These are phyloP conservation scores for Mesembryanthemum crystallinum DNA, from an alignment of 148 eudicot genomes.

Conservation along the genomic window DNA sequence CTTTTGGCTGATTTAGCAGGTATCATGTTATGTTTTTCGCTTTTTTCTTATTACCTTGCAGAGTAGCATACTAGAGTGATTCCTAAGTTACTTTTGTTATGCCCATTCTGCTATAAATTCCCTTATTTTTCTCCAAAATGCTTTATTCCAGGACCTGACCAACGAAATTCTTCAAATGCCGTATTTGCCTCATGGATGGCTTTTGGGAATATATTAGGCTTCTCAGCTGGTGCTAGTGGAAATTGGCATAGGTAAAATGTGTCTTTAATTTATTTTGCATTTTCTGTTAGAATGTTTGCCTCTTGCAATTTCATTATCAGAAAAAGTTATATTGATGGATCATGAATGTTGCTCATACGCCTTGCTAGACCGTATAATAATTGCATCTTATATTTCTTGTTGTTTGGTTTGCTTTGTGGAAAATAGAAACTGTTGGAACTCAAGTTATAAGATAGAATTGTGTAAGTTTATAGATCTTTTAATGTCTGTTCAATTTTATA, in stretches of 20 bases:
- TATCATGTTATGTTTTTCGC: slow-evolving; percentile 14
- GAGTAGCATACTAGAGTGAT: background rate
- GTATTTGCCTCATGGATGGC: slow-evolving; percentile 98
- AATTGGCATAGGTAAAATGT: slow-evolving; percentile 73
- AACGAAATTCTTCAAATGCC: slow-evolving; percentile 90
- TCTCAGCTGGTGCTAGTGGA: slow-evolving; percentile 93
- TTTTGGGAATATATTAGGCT: slow-evolving; percentile 90
- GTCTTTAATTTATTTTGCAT: slow-evolving; percentile 1
- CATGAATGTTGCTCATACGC: slow-evolving; percentile 84
- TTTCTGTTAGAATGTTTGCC: slow-evolving; percentile 34
- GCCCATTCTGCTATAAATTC: slow-evolving; percentile 13
- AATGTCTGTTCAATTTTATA: background rate
- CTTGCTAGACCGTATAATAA: background rate
- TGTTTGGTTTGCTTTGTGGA: background rate
- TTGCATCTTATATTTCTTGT: background rate
- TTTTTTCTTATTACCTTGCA: background rate
- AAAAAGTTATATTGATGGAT: slow-evolving; percentile 95
- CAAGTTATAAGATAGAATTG: background rate
- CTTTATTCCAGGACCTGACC: slow-evolving; percentile 72
- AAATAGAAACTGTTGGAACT: background rate
- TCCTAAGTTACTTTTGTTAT: slow-evolving; percentile 7
- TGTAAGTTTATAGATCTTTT: background rate
- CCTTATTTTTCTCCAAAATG: slow-evolving; percentile 21
- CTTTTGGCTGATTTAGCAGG: slow-evolving; percentile 97
- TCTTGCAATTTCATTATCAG: too few species aligned